Base-by-base conservation (phyloP, 345 rosid genomes). In the Citropsis articulata region DNA sequence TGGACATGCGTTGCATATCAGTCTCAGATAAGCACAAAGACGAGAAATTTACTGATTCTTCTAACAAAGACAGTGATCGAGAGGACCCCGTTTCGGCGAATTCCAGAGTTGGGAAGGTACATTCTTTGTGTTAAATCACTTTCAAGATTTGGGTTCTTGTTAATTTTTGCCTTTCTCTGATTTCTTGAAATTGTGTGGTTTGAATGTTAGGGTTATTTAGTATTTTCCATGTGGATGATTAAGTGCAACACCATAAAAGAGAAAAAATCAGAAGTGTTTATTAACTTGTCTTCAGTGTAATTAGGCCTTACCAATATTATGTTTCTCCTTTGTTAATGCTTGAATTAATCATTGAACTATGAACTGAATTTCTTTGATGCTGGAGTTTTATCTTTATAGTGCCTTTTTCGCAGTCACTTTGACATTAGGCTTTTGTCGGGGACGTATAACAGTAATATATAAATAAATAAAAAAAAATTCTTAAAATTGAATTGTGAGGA, bases 1-100 rank as follows among this genome's bases (percentile, higher is more conserved):
- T 90, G 81, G 94, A 93, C 77, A 69, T 89, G 80, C 90, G 94
- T 42, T 87, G 94, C 87, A 57, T 85, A 64, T 71, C 88, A 9
- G 77, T 69, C 72, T 82, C 72, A 19, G 88, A 89, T 8, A 87
- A 88, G 85, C 81, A 69, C 19, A 77, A 33, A 28, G 35, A 74
- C 48, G 87, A 66, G 42, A 69, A 78, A 7, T 68, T 5, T 66
- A n/a, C 27, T 33, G 86, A 66, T 69, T 78, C 83, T 48, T 56
- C 35, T 50, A 77, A 42, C 62, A 83, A 77, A 64, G 89, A 82
- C 56, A 66, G 48, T 18, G 83, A 83, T 75, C 72, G 82, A 64
- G 74, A 81, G 22, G 66, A 77, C 36, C 35, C 81, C 2, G 24
- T 75, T n/a, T 70, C 89, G 0, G 82, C 89, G 18, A 84, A 87